These are phyloP conservation scores for Pneumocystis carinii DNA, from an alignment of 1,139 yeast genomes.

Conservation along the genomic window DNA sequence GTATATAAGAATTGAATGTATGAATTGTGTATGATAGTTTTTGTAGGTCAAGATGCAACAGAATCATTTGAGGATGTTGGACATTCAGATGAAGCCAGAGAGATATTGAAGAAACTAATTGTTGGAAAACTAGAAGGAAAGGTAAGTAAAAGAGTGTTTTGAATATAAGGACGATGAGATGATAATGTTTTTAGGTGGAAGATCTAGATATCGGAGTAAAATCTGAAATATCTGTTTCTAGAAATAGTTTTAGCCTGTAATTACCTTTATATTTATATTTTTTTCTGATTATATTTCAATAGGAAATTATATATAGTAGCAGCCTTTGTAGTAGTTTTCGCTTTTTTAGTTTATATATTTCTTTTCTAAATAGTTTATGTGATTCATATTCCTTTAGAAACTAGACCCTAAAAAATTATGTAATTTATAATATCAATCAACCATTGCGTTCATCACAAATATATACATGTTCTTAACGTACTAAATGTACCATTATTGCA, in stretches of 20 bases:
- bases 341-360: background rate
- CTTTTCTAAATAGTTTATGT: background rate
- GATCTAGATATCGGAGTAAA: background rate
- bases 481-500: background rate
- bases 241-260: background rate
- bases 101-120: slow-evolving; percentile 48
- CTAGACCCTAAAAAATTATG: background rate
- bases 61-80: slow-evolving; percentile 93
- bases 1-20: slow-evolving; percentile 23
- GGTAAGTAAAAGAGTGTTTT: background rate
- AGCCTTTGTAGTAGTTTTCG: background rate
- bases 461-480: background rate
- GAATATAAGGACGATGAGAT: background rate
- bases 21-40: background rate
- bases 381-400: background rate
- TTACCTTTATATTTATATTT: background rate
- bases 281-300: background rate
- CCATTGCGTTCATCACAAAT: background rate
- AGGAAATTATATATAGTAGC: background rate
- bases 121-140: slow-evolving; percentile 42
- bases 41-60: slow-evolving; percentile 53
- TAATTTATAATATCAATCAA: background rate
- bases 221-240: background rate
- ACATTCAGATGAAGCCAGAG: slow-evolving; percentile 91
- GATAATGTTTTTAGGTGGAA: background rate